Evolutionary conservation across 1,284 basidiomycete species (phyloP), one percentile per base, ranked within the genome.

Genomic region (Xanthoconium separans): DNA sequence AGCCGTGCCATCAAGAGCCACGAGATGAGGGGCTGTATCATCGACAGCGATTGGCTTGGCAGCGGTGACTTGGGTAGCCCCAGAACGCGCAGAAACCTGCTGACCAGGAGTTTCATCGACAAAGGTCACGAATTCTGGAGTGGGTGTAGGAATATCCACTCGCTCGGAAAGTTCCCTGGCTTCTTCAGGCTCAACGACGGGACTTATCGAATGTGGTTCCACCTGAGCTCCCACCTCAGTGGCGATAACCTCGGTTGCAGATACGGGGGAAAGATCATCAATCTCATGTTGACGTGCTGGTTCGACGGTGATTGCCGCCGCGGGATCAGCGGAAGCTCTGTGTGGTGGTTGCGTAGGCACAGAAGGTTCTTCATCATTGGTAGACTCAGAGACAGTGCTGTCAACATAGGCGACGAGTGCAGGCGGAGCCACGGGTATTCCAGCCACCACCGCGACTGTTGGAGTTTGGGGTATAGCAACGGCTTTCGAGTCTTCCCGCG

Each of bases 101-200:
- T 72, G 74, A 2, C 73, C 70, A 34, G 72, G 72, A 2, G 75
- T 78, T 42, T 70, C 70, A 7, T 73, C 73, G 13, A 72, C 61
- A 20, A 71, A 59, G 0, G 74, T 67, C 34, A 74, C 67, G 8
- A 47, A 58, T 55, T 73, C 73, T 4, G 74, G 73, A 6, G 73
- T 62, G 37, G 71, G 61, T 4, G 68, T 66, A 33, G 64, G 58
- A 42, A 53, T 55, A 30, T 57, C 56, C 58, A 43, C 34, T 18
- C 4, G 30, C 42, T 51, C 53, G 50, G 53, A 29, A 50, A 56
- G 24, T 30, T 43, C 62, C 58, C 46, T 36, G 16, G 16, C 55
- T 51, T 62, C 61, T 43, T 57, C 51, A 43, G 18, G 47, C 40
- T 46, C 53, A 39, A 44, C 54, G 27, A 24, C 47, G 29, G 51